Conservation (phyloP, 305 asterid genomes). For the Fraxinus paxiana region DNA sequence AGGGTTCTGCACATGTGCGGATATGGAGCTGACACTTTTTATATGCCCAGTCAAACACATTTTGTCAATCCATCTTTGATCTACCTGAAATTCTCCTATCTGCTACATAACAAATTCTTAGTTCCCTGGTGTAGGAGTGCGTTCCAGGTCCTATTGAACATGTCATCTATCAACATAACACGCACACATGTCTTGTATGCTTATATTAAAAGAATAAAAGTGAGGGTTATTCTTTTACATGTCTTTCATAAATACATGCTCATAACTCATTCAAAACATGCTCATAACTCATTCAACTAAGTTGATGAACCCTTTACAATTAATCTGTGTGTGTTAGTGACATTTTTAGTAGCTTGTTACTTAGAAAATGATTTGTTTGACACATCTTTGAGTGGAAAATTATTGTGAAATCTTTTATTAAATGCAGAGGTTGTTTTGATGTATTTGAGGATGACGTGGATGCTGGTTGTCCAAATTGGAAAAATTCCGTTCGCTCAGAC, state of each 20-base stretch:
- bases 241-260: not conserved
- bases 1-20: not conserved
- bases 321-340: not conserved
- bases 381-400: not conserved
- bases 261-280: not conserved
- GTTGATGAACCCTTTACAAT: not conserved
- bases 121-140: not conserved
- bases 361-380: not conserved
- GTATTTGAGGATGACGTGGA: constrained; percentile 62
- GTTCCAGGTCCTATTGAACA: not conserved
- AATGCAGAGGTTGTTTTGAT: constrained; percentile 74
- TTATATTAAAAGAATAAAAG: not conserved
- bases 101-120: not conserved
- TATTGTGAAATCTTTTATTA: not conserved
- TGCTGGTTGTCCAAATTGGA: constrained; percentile 60
- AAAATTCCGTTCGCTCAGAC: constrained; percentile 34
- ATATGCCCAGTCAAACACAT: not conserved
- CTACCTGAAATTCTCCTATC: not conserved
- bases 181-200: not conserved
- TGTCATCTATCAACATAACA: not conserved
- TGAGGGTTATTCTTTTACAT: not conserved
- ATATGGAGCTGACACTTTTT: not conserved
- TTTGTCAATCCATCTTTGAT: not conserved
- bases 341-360: not conserved
- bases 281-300: not conserved